Conservation (phyloP, 2,329 filamentous ascomycete species). For the Aurifilum marmelostoma region DNA sequence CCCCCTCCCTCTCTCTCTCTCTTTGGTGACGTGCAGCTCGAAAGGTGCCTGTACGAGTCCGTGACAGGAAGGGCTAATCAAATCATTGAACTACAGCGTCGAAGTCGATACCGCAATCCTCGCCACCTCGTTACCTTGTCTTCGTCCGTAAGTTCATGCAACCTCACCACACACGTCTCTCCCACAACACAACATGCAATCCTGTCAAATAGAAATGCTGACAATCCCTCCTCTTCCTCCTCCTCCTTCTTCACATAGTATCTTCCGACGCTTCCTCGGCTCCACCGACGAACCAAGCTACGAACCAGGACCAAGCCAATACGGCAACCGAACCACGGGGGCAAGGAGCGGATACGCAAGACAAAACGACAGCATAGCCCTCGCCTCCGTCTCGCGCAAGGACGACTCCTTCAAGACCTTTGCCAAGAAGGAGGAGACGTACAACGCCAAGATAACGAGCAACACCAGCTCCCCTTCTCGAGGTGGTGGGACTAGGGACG, state of each 20-base stretch:
- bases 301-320: constrained; percentile 1
- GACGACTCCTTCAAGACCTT: constrained; percentile 10
- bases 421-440: constrained; percentile 7
- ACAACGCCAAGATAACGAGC: constrained; percentile 9
- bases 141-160: constrained; percentile 11
- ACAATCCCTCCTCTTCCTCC: too few relatives aligned
- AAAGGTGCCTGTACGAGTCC: not conserved
- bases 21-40: not conserved
- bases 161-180: too few relatives aligned
- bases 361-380: constrained; percentile 12
- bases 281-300: constrained; percentile 15
- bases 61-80: not conserved
- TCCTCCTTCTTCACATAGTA: not conserved
- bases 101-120: constrained; percentile 14
- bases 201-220: too few relatives aligned
- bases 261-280: constrained; percentile 13
- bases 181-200: not conserved
- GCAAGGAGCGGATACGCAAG: constrained; percentile 5
- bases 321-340: not conserved
- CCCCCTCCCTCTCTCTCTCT: not conserved
- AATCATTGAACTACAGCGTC: not conserved
- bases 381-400: constrained; percentile 10
- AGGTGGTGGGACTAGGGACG: not conserved
- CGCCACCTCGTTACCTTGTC: constrained; percentile 10
- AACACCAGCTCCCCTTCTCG: not conserved